Base-by-base conservation (phyloP, 495 filamentous ascomycete species). In the Daldinia caldariorum region DNA sequence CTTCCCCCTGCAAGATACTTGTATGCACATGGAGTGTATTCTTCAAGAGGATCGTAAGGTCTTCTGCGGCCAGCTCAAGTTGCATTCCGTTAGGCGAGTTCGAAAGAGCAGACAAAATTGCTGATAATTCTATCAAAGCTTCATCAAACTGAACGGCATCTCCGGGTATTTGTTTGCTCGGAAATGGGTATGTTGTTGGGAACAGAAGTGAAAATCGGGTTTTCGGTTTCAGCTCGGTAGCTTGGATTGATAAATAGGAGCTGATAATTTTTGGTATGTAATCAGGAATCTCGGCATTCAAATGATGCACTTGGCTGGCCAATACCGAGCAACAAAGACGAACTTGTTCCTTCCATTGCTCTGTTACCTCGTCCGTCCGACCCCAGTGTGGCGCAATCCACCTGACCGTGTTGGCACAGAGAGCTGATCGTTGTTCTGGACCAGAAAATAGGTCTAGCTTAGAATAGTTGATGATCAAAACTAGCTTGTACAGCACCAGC, bases 321-420 rank as follows among this genome's bases (percentile, higher is more conserved):
- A 98, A 87, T 53, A 98, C 92, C 1, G 94, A 93, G 76, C 92
- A 95, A 75, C 92, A 94, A 20, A 99, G 82, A 6, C 95, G 91
- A 14, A 97, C 91, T 80, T 99, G 95, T 16, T 97, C 92, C 66
- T 89, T 91, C 86, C 92, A 99, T 75, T 96, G 93, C 10, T 92
- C 88, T 4, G 89, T 93, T 1, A 95, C 88, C 35, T 87, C 82
- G 0, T 86, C 83, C 6, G 84, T 87, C 57, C 86, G 87, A 35
- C 95, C 95, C 95, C 95, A 99, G 79, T 98, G 93, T 7, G 94
- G 94, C 2, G 89, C 91, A 71, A 99, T 86, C 95, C 95, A 99
- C 69, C 89, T 82, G 38, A 94, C 88, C 18, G 93, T 97, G 73
- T 93, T 95, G 41, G 89, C 86, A 63, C 90, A 89, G 58, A 97